Evolutionary conservation across 495 filamentous ascomycete genomes (phyloP).

Genomic region (Articulospora tetracladia): DNA sequence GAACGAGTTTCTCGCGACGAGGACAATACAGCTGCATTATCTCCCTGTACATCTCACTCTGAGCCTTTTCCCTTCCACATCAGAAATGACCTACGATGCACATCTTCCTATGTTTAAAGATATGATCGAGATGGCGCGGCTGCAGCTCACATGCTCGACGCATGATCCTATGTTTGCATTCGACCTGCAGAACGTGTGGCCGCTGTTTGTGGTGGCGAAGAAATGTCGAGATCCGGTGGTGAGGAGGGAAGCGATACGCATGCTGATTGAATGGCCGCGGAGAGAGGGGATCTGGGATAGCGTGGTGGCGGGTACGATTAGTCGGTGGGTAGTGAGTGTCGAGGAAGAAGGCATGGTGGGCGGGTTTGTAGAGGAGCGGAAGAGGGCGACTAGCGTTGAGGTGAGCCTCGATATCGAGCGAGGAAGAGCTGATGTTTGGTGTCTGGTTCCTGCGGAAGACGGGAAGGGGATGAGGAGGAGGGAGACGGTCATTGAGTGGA

Average conservation of each 20-base stretch:
- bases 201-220: slow-evolving; percentile 53
- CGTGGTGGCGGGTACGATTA: slow-evolving; percentile 47
- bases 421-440: neutral
- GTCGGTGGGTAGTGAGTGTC: slow-evolving; percentile 48
- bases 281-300: slow-evolving; percentile 66
- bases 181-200: slow-evolving; percentile 50
- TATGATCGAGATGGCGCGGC: neutral
- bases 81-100: neutral
- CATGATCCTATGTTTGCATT: slow-evolving; percentile 22
- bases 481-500: neutral
- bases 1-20: neutral
- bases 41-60: neutral
- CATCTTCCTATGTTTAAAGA: neutral
- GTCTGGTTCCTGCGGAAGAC: neutral
- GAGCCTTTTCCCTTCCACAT: neutral
- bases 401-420: neutral
- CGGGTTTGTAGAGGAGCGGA: slow-evolving; percentile 24
- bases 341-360: slow-evolving; percentile 40
- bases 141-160: neutral
- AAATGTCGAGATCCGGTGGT: slow-evolving; percentile 54
- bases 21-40: neutral
- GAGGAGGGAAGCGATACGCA: slow-evolving; percentile 50
- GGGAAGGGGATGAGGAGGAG: neutral
- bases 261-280: slow-evolving; percentile 47
- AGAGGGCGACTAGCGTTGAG: slow-evolving; percentile 4